A percentile compares a stretch with the other conserved stretches of the same genome.
Evolutionary conservation across 1,284 basidiomycete genomes (phyloP).

Genomic region (Erythrobasidium hasegawianum): DNA sequence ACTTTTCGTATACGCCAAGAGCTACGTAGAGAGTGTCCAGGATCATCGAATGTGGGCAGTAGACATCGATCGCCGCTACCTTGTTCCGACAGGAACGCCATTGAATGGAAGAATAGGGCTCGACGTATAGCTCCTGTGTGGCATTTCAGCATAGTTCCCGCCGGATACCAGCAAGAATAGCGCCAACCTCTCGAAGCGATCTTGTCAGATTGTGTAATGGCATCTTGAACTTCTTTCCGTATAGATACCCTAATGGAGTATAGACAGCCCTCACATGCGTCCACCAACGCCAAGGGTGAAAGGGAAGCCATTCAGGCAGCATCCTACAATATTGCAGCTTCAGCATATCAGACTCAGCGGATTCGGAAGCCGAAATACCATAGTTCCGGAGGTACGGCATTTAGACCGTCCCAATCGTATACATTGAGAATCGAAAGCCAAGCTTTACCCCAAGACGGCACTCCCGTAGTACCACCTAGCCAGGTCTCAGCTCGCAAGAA

Average conservation of each 20-base stretch:
- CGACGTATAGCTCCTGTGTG: slow-evolving; percentile 74
- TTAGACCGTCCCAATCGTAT: slow-evolving; percentile 94
- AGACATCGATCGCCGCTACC: slow-evolving; percentile 72
- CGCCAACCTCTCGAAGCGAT: slow-evolving; percentile 76
- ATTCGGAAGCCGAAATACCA: slow-evolving; percentile 58
- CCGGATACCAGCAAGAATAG: too few species aligned
- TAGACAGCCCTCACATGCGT: slow-evolving; percentile 92
- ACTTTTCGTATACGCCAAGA: slow-evolving; percentile 69
- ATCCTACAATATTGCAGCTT: slow-evolving; percentile 58
- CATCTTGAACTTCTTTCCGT: slow-evolving; percentile 71
- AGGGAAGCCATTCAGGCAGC: slow-evolving; percentile 83
- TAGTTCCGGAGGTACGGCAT: slow-evolving; percentile 87
- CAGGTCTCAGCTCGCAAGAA: too few species aligned
- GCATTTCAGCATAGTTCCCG: not conserved
- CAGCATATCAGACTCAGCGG: slow-evolving; percentile 13
- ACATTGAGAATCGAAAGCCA: slow-evolving; percentile 91
- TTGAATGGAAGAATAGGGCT: slow-evolving; percentile 78
- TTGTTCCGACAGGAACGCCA: slow-evolving; percentile 90
- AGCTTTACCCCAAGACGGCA: slow-evolving; percentile 94
- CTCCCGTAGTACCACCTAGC: slow-evolving; percentile 74
- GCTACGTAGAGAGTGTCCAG: slow-evolving; percentile 67
- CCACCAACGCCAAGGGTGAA: slow-evolving; percentile 98
- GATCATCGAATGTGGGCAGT: slow-evolving; percentile 72
- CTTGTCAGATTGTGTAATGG: slow-evolving; percentile 74
- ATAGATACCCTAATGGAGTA: slow-evolving; percentile 67